A percentile compares a stretch with the other conserved stretches of the same genome.
Conservation (phyloP, 2,329 filamentous ascomycete genomes). For the Westerdykella ornata region DNA sequence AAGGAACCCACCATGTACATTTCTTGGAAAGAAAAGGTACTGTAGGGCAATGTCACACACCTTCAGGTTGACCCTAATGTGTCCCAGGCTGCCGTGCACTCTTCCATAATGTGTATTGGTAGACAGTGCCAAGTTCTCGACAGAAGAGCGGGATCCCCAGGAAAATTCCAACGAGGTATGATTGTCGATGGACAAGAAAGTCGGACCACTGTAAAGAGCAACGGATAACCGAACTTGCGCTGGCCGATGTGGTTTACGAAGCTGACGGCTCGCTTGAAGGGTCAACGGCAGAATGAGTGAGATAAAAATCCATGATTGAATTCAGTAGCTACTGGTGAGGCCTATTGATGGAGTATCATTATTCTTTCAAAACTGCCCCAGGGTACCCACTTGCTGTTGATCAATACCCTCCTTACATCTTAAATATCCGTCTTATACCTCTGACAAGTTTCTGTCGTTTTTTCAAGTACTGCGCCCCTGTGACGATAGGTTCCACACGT, state of each 20-base stretch:
- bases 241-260: constrained; percentile 14
- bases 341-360: too few species aligned
- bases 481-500: constrained; percentile 6
- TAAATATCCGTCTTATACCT: too few species aligned
- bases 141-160: constrained; percentile 1
- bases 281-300: not conserved
- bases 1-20: constrained; percentile 1
- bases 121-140: not conserved
- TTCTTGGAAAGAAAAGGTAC: not conserved
- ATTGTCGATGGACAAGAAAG: not conserved
- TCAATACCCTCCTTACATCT: too few species aligned
- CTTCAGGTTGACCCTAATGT: not conserved
- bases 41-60: constrained; percentile 1
- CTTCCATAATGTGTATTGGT: constrained; percentile 2
- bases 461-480: constrained; percentile 5
- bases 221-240: constrained; percentile 36
- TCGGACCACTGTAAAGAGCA: constrained; percentile 23
- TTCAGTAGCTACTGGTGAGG: too few species aligned
- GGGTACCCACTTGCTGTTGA: too few species aligned
- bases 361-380: too few species aligned
- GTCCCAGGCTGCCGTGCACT: constrained; percentile 1
- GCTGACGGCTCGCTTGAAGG: constrained; percentile 2
- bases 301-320: not conserved
- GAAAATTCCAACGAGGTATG: not conserved
- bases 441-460: too few species aligned